Evolutionary conservation across 257 asterid genomes (phyloP).

Genomic region (Solanum clarkiae): DNA sequence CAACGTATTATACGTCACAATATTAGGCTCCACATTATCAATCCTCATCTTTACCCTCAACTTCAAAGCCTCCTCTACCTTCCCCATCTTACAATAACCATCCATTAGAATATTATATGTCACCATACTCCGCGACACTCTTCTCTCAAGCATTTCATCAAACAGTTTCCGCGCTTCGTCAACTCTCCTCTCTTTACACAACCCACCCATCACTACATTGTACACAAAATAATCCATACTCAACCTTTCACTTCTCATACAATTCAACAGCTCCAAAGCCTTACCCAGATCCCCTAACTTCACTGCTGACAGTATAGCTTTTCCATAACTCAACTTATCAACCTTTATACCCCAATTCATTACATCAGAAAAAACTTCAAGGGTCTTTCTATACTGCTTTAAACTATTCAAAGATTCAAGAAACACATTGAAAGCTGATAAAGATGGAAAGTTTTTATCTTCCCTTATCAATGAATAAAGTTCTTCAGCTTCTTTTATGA

Average conservation of each 20-base stretch:
- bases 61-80: conserved; percentile 41
- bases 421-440: conserved; percentile 36
- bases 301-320: conserved; percentile 64
- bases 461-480: conserved; percentile 33
- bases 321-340: conserved; percentile 55
- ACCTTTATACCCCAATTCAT: conserved; percentile 36
- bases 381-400: conserved; percentile 17
- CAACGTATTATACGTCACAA: conserved; percentile 58
- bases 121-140: conserved; percentile 37
- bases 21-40: conserved; percentile 39
- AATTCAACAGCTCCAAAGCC: conserved; percentile 37
- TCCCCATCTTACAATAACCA: conserved; percentile 61
- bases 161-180: conserved; percentile 57
- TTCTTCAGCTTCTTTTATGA: conserved; percentile 36
- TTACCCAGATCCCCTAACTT: conserved; percentile 41
- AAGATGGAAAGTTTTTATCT: conserved; percentile 44
- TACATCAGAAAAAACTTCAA: conserved; percentile 39
- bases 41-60: conserved; percentile 45
- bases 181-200: conserved; percentile 59
- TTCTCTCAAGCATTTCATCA: conserved; percentile 55
- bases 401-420: conserved; percentile 47
- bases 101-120: conserved; percentile 68
- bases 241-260: conserved; percentile 31
- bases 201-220: conserved; percentile 70
- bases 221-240: conserved; percentile 49